Percentiles rank a stretch among this genome's conserved stretches.
These are phyloP conservation scores for Lentinula raphanica DNA, from an alignment of 768 basidiomycete genomes.

Conservation along the genomic window DNA sequence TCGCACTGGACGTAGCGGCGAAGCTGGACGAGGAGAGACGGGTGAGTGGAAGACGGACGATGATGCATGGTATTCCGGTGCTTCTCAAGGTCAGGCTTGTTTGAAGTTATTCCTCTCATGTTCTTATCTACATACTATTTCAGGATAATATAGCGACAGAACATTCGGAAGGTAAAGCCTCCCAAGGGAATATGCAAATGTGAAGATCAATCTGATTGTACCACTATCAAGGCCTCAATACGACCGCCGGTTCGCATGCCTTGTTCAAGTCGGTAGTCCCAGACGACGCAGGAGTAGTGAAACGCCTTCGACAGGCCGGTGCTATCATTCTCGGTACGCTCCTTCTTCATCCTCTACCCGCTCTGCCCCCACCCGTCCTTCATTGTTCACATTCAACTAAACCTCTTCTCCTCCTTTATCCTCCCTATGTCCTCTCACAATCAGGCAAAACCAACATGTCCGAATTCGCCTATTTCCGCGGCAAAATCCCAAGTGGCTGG, in stretches of 20 bases:
- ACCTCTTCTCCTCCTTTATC: too few species aligned
- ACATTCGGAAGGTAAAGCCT: slow-evolving; percentile 33
- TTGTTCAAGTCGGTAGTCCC: slow-evolving; percentile 39
- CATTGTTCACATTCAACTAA: background rate
- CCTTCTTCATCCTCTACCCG: too few species aligned
- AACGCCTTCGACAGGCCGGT: slow-evolving; percentile 35
- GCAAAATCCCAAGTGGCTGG: slow-evolving; percentile 45
- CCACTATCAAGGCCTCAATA: slow-evolving; percentile 33
- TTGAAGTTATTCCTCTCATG: background rate
- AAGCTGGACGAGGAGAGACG: slow-evolving; percentile 42
- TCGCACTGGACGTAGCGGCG: slow-evolving; percentile 48
- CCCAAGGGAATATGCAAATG: background rate
- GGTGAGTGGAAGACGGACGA: slow-evolving; percentile 35
- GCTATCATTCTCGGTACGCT: slow-evolving; percentile 42
- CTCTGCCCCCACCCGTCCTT: too few species aligned
- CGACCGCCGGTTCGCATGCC: slow-evolving; percentile 41
- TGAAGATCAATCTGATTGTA: background rate
- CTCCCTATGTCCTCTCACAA: background rate
- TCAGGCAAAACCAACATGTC: slow-evolving; percentile 53
- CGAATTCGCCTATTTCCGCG: slow-evolving; percentile 49
- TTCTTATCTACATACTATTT: background rate
- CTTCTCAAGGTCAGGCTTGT: slow-evolving; percentile 37
- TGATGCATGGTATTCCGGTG: slow-evolving; percentile 50
- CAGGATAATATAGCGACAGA: slow-evolving; percentile 46
- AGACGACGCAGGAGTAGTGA: slow-evolving; percentile 41